Evolutionary conservation across 2,329 filamentous ascomycete genomes (phyloP).

Genomic region (Aspergillus nomiae): DNA sequence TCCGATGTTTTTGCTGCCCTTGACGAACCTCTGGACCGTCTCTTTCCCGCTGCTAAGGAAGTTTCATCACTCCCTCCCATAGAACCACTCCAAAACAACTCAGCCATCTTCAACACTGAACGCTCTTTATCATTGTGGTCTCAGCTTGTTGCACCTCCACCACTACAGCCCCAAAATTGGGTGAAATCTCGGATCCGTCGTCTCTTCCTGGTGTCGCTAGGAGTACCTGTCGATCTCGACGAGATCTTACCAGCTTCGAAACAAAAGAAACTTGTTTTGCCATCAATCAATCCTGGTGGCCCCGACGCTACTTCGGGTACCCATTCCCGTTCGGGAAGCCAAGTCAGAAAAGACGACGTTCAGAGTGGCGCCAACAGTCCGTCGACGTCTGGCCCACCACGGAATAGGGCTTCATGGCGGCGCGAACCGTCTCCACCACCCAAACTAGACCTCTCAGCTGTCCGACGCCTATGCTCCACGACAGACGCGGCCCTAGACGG

Average conservation of each 20-base stretch:
- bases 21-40: slow-evolving; percentile 43
- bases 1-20: slow-evolving; percentile 44
- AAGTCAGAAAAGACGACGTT: slow-evolving; percentile 34
- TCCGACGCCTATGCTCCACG: slow-evolving; percentile 75
- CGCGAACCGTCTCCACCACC: slow-evolving; percentile 66
- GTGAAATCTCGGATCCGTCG: slow-evolving; percentile 92
- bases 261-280: slow-evolving; percentile 94
- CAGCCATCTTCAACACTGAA: slow-evolving; percentile 75
- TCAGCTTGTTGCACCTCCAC: slow-evolving; percentile 90
- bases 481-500: slow-evolving; percentile 81
- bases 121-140: slow-evolving; percentile 92
- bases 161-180: slow-evolving; percentile 95
- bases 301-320: slow-evolving; percentile 61
- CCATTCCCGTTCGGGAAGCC: slow-evolving; percentile 40
- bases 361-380: slow-evolving; percentile 25
- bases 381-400: slow-evolving; percentile 30
- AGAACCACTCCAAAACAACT: slow-evolving; percentile 45
- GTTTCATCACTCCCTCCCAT: slow-evolving; percentile 36
- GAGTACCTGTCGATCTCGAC: slow-evolving; percentile 93
- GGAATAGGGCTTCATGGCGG: slow-evolving; percentile 37
- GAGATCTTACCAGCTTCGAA: slow-evolving; percentile 96
- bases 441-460: slow-evolving; percentile 75
- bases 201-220: slow-evolving; percentile 91
- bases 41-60: slow-evolving; percentile 46
- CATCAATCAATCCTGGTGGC: slow-evolving; percentile 66